These are phyloP conservation scores for Candida caryicola DNA, from an alignment of 805 yeast genomes.

Conservation along the genomic window DNA sequence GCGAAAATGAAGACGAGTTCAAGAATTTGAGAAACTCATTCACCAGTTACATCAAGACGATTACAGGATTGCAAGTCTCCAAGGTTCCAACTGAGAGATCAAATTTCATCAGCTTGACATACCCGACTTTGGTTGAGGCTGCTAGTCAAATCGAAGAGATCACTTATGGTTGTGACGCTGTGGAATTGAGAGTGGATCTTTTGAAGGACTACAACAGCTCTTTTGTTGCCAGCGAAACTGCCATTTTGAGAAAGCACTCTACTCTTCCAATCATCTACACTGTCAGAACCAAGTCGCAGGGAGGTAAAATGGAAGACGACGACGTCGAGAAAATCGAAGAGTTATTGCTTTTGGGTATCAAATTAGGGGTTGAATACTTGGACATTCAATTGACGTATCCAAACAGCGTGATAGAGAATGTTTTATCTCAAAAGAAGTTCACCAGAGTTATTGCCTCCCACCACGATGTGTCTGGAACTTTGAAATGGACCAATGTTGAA, in stretches of 20 bases:
- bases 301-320: conserved; percentile 73
- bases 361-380: conserved; percentile 74
- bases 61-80: conserved; percentile 52
- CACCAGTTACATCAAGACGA: conserved; percentile 52
- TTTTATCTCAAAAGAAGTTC: conserved; percentile 52
- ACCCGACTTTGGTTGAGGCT: conserved; percentile 52
- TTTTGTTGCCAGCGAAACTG: conserved; percentile 73
- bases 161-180: conserved; percentile 71
- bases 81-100: conserved; percentile 50
- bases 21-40: conserved; percentile 57
- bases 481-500: conserved; percentile 64
- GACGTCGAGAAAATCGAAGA: conserved; percentile 45
- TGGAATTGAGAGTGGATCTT: conserved; percentile 79
- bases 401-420: conserved; percentile 46
- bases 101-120: conserved; percentile 70
- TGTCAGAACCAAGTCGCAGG: conserved; percentile 73
- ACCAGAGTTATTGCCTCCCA: conserved; percentile 81
- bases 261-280: conserved; percentile 79
- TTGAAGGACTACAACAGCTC: conserved; percentile 48
- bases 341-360: conserved; percentile 62
- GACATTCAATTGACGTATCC: conserved; percentile 79
- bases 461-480: conserved; percentile 65
- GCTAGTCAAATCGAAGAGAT: conserved; percentile 49
- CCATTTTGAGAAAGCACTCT: conserved; percentile 60
- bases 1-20: conserved; percentile 54